Base-by-base conservation (phyloP, 768 basidiomycete species). In the Dendrothele bispora region DNA sequence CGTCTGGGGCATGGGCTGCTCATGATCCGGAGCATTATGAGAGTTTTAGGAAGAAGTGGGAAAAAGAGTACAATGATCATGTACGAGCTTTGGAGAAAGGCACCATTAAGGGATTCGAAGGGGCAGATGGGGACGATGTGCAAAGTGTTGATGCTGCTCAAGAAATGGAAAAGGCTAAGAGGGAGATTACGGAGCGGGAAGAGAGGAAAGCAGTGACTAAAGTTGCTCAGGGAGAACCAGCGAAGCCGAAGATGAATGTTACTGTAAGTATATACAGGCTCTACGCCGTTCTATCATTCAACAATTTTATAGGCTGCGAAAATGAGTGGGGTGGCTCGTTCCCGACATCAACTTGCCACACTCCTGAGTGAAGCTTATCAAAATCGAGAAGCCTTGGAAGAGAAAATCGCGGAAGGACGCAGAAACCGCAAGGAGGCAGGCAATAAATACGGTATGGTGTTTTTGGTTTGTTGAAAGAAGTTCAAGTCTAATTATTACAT, bases 391-490 rank as follows among this genome's bases (percentile, higher is more conserved):
- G 82, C 79, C 0, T 57, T 94, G 53, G 91, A 94, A 62, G 90
- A 91, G 50, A 82, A 69, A 68, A 90, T 93, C 54, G 91, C 91
- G 0, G 83, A 91, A 64, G 90, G 85, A 2, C 76, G 84, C 52
- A 73, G 87, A 51, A 93, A 93, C 58, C 76, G 90, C 52, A 93
- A 93, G 62, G 88, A 91, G 60, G 90, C 91, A 0, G 91, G 91
- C 8, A 92, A 90, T 67, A 94, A 93, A 76, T 93, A 94, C 56
- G 91, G 91, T 86, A 56, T 50, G 77, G 68, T 12, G 30, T 26
- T 45, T 3, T 18, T 3, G 5, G 3, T 46, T n/a, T 7, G 36
- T 11, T 4, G n/a, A 15, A 46, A 24, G 5, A 18, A 10, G 6
- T 17, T 14, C 30, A 14, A 17, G 22, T 7, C 36, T 12, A 28